Base-by-base conservation (phyloP, 2,329 filamentous ascomycete genomes). In the Xylaria sp. region DNA sequence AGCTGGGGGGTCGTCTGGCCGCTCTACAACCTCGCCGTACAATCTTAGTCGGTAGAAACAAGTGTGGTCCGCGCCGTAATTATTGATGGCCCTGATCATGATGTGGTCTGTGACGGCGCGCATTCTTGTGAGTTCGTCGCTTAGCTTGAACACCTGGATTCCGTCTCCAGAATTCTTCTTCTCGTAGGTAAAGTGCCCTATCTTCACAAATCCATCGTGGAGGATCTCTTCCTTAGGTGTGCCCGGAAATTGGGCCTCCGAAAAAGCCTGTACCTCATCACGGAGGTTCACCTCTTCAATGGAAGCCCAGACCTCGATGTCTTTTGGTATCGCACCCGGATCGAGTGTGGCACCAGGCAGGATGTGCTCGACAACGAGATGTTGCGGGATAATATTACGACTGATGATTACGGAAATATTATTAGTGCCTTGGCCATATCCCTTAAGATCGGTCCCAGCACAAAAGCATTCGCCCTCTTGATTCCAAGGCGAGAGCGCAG, bases 381-480 rank as follows among this genome's bases (percentile, higher is more conserved):
- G 83, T 67, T 88, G 85, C 0, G 90, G 90, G 29, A 88, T 81
- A 58, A 93, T 81, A 5, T 77, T 73, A 33, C 82, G 75, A 33
- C 83, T 80, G 17, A 89, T 81, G 40, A 86, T 75, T 17, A 96
- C 85, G 8, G 84, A 85, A 15, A 98, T 78, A 54, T 64, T 62
- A 53, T 87, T 85, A 1, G 87, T 86, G 37, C 87, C 85, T 49
- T 83, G 81, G 7, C 81, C 80, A 15, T 73, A 71, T 10, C 76
- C 75, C 15, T 78, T 76, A 13, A 73, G 74, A 49, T 81, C 77
- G 0, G 78, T 77, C 3, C 80, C 82, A 4, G 89, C 87, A 74
- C 94, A 98, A 90, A 92, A 98, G 76, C 92, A 96, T 64, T 98
- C 91, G 19, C 90, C 91, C 33, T 89, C 84, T 49, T 96, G 91